Evolutionary conservation across 345 rosid species (phyloP).

Genomic region (Citrus trifoliata): DNA sequence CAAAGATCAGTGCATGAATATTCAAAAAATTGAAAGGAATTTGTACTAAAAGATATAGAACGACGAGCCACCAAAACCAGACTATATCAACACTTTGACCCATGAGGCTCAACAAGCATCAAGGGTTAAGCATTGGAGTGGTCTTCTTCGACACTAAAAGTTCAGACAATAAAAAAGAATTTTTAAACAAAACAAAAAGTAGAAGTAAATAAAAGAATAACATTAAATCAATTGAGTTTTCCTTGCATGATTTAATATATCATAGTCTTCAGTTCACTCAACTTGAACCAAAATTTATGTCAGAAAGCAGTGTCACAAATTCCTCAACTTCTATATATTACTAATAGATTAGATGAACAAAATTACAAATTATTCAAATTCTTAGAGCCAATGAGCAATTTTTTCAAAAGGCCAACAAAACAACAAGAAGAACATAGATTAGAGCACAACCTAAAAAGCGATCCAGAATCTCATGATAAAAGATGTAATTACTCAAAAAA

Average conservation of each 20-base stretch:
- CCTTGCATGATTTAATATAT: not conserved
- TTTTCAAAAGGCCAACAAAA: not conserved
- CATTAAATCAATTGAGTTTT: not conserved
- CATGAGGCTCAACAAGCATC: not conserved
- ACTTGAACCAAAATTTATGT: not conserved
- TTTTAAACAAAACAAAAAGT: not conserved
- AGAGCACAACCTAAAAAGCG: not conserved
- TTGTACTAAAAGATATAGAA: not conserved
- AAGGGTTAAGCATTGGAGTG: not conserved
- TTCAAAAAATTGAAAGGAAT: not conserved
- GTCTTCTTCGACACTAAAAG: not conserved
- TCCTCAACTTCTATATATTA: not conserved
- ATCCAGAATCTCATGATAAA: not conserved
- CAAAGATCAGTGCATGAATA: not conserved
- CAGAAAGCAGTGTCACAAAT: too few species aligned
- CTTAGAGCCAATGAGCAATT: not conserved
- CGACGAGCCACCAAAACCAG: not conserved
- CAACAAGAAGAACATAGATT: not conserved
- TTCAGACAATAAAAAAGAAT: not conserved
- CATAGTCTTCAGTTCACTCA: not conserved
- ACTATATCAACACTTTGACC: not conserved
- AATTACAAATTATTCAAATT: not conserved
- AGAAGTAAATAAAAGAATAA: too few species aligned
- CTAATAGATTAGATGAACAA: not conserved
- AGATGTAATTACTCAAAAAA: not conserved